Evolutionary conservation across 805 yeast genomes (phyloP).

Genomic region (Jamesozyma gamospora): DNA sequence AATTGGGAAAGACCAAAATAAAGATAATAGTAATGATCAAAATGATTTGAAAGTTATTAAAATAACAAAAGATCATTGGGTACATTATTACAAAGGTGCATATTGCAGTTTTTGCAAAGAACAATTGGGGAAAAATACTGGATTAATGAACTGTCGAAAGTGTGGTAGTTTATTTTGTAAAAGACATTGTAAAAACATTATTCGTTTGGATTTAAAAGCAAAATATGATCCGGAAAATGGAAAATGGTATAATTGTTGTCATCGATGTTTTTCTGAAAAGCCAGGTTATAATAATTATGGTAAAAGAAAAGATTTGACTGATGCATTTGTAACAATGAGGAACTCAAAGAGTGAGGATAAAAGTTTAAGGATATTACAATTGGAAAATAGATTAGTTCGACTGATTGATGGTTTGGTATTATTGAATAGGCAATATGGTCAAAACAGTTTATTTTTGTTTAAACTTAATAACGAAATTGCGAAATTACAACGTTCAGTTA

Average conservation of each 20-base stretch:
- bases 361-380: conserved; percentile 43
- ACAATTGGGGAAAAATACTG: conserved; percentile 45
- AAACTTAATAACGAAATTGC: conserved; percentile 25
- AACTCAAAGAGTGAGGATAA: conserved; percentile 36
- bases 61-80: conserved; percentile 30
- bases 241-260: conserved; percentile 64
- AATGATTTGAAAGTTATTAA: background rate
- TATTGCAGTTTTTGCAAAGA: conserved; percentile 33
- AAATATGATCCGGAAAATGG: conserved; percentile 41
- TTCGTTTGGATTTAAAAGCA: conserved; percentile 41
- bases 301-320: conserved; percentile 36
- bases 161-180: conserved; percentile 70
- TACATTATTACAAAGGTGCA: conserved; percentile 6
- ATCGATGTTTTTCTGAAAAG: conserved; percentile 43
- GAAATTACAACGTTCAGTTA: conserved; percentile 39
- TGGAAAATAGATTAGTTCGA: conserved; percentile 52
- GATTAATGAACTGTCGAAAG: conserved; percentile 53
- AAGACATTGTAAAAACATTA: conserved; percentile 46
- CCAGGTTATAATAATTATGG: conserved; percentile 48
- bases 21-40: background rate
- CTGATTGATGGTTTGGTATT: conserved; percentile 27
- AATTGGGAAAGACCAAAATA: no score
- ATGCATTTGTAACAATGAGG: conserved; percentile 35
- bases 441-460: conserved; percentile 18
- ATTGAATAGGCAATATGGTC: conserved; percentile 18